These are phyloP conservation scores for Solanum rostratum DNA, from an alignment of 257 asterid genomes.

Conservation along the genomic window DNA sequence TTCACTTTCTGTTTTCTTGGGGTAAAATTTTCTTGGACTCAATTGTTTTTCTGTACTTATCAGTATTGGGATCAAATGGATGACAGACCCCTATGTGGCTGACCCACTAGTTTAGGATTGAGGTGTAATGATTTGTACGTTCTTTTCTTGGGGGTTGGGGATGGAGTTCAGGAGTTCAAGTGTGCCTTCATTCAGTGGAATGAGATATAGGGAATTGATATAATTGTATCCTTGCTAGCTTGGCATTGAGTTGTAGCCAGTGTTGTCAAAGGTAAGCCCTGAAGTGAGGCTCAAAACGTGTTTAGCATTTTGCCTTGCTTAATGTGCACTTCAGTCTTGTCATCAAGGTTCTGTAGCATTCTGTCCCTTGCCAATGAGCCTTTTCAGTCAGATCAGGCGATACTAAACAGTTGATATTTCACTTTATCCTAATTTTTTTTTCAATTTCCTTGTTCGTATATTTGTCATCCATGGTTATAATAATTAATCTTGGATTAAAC, in stretches of 20 bases:
- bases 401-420: not conserved
- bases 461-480: not conserved
- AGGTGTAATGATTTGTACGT: not conserved
- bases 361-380: not conserved
- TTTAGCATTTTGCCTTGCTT: not conserved
- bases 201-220: not conserved
- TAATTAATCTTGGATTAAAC: not conserved
- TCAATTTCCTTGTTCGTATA: not conserved
- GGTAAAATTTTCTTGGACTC: not conserved
- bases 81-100: not conserved
- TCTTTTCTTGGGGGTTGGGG: not conserved
- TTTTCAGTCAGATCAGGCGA: not conserved
- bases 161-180: not conserved
- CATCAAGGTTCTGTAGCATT: not conserved
- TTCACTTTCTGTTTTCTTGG: not conserved
- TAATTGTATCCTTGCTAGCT: not conserved
- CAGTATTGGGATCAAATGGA: not conserved
- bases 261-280: not conserved
- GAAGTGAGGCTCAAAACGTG: not conserved
- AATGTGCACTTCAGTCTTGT: not conserved
- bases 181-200: not conserved
- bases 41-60: not conserved
- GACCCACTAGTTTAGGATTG: not conserved
- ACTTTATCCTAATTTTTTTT: not conserved
- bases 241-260: not conserved